Base-by-base conservation (phyloP, 176 grass and related monocot genomes). In the Oryza punctata region DNA sequence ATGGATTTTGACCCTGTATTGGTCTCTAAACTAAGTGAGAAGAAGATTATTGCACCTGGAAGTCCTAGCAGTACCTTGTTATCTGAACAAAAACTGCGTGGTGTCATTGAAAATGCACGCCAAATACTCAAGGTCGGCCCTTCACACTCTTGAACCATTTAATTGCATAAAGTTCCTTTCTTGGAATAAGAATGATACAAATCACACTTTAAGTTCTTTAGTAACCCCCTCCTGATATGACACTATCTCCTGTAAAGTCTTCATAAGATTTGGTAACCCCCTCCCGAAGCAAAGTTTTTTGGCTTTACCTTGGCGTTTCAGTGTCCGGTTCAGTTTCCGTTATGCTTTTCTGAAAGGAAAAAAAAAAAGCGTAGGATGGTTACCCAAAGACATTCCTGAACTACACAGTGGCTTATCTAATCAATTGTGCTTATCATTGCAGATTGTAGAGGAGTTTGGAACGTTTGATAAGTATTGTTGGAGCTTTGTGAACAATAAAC, bases 391-490 rank as follows among this genome's bases (percentile, higher is more conserved):
- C 4, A 78, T 78, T 57, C 43, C 32, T 54, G 6, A 64, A 72
- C 16, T 66, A 5, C 11, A 12, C 30, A 0, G 45, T 37, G 43
- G 71, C 72, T 72, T 23, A 54, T 82, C 67, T 75, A 65, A 87
- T 52, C 52, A 15, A 63, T 47, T 19, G 50, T 41, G 10, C 27
- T 46, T 71, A 21, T 49, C 4, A 2, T 52, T 89, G 59, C 79
- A 95, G 88, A 87, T 98, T 32, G 60, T 90, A 70, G 87, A 90
- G 63, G 93, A 98, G 78, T 95, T 93, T 32, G 96, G 93, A 75
- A 94, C 96, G 63, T 98, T 98, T 88, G 87, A 98, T 77, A 89
- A 80, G 77, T 98, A 98, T 30, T 93, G 93, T 68, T 98, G 96
- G 96, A 86, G 93, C 73, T 98, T 98, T 16, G 87, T 95, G 45